Evolutionary conservation across 2,329 filamentous ascomycete genomes (phyloP), one percentile per base, ranked within the genome.

Genomic region (Xylaria sp.): DNA sequence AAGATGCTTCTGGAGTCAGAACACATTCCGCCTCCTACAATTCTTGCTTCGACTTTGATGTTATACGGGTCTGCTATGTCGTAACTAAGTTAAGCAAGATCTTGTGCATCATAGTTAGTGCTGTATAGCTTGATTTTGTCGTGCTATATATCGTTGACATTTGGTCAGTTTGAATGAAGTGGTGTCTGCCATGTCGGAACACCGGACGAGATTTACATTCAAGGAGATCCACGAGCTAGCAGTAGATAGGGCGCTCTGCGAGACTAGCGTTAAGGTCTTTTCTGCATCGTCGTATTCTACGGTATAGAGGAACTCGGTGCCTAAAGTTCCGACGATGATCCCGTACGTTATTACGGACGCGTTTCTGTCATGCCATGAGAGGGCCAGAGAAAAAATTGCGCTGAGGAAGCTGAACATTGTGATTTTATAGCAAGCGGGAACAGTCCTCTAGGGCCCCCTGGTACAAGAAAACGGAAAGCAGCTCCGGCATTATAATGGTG

Each of bases 121-220:
- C 74, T 72, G 54, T 78, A 78, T 1, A 77, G 56, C 47, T 73
- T 75, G 44, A 71, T 77, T 47, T 74, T 75, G 66, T 77, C 75
- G 51, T 77, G 74, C 75, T 77, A 53, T 27, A 57, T 42, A 31
- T 10, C 53, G 45, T 55, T 44, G 15, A 17, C 17, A 13, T 31
- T 17, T 49, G 22, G 44, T 64, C 13, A 57, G 44, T 20, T 39
- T 31, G 17, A 49, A 45, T 22, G 39, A 3, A 49, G 7, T 10
- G 33, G 5, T 20, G 7, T 31, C 17, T 57, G 4, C 42, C 9
- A 5, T 29, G 27, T 47, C 25, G 15, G 42, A 29, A 54, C 22
- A 7, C 17, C 27, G 55, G 36, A 25, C 27, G 53, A n/a, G 39
- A 61, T 72, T 72, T 65, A 75, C 76, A 66, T 73, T 78, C 45